Evolutionary conservation across 2,329 filamentous ascomycete genomes (phyloP), one percentile per base, ranked within the genome.

Genomic region (Stemphylium beticola): DNA sequence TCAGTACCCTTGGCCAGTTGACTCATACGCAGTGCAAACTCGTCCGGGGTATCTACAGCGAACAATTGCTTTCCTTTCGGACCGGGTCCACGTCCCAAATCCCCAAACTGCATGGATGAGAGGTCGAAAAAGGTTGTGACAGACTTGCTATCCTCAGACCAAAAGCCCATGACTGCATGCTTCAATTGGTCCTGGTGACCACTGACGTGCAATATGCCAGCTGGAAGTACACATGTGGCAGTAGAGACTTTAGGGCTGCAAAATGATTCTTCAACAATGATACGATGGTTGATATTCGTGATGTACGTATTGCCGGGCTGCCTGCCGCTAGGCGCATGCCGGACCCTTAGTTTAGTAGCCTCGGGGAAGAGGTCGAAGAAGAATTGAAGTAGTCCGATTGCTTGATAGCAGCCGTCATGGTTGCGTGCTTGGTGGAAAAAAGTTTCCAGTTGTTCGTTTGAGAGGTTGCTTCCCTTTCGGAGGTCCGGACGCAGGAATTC

Each of bases 81-180:
- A 5, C 46, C 46, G 8, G 37, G 46, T 1, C 46, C 46, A 6
- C 46, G 46, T 24, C 46, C 46, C 40, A 41, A 8, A 20, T 49
- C 46, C 14, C 46, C 46, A 33, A 49, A 49, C 17, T 49, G 46
- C 46, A 49, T 49, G 9, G 46, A 49, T 4, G 46, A 49, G 8
- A 49, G 46, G 17, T 49, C 46, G 18, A 49, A 39, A 22, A 49
- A 49, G 4, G 46, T 40, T 18, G 22, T 29, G 14, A 49, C 46
- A 4, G 46, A 41, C 12, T 39, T 29, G 37, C 46, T 49, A 12
- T 34, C 37, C n/a, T 24, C 36, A 10, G 37, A 29, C 18, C 37
- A 49, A 20, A 49, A 49, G 33, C 46, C 37, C 24, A 49, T 26
- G 10, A 49, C 46, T 7, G 46, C 46, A 17, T 49, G 46, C 4